Base-by-base conservation (phyloP, 2,329 filamentous ascomycete genomes). In the Sporothrix mexicana region DNA sequence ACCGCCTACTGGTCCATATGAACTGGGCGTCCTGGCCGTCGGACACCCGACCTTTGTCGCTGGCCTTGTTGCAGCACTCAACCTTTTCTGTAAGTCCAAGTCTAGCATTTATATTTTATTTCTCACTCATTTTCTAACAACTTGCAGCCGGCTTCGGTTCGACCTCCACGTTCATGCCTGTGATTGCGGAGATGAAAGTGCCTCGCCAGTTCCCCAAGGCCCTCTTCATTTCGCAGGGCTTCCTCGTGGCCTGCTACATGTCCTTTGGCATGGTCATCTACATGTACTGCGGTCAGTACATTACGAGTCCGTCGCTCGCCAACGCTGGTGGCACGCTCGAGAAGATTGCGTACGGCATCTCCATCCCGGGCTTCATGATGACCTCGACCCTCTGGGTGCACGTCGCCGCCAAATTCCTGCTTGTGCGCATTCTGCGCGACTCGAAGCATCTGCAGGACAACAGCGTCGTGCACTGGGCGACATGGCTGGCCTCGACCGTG, bases 151-250 rank as follows among this genome's bases (percentile, higher is more conserved):
- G 91, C 74, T 90, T 91, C 79, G 86, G 87, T 72, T 88, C 87
- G 13, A 90, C 88, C 0, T 86, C 85, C 0, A 88, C 88, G 1
- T 91, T 90, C 77, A 80, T 91, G 2, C 88, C 88, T 4, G 88
- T 92, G 72, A 91, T 91, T 70, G 87, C 86, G 0, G 90, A 92
- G 80, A 92, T 92, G 88, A 83, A 82, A 67, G 83, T 84, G 43
- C 89, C 89, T 0, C 82, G 82, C 20, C 86, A 90, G 75, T 91
- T 87, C 78, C 84, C 84, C 74, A 90, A 90, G 78, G 85, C 89
- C 0, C 82, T 91, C 0, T 90, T 85, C 77, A 81, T 91, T 17
- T 84, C 76, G 0, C 68, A 70, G 51, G 69, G 47, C 41, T 66
- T 73, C 23, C 49, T 73, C 5, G 59, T 67, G 8, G 68, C 69